phyloP scores from a whole-genome alignment of 192 early-diverging fungal species.

The Coemansia sp. region DNA sequence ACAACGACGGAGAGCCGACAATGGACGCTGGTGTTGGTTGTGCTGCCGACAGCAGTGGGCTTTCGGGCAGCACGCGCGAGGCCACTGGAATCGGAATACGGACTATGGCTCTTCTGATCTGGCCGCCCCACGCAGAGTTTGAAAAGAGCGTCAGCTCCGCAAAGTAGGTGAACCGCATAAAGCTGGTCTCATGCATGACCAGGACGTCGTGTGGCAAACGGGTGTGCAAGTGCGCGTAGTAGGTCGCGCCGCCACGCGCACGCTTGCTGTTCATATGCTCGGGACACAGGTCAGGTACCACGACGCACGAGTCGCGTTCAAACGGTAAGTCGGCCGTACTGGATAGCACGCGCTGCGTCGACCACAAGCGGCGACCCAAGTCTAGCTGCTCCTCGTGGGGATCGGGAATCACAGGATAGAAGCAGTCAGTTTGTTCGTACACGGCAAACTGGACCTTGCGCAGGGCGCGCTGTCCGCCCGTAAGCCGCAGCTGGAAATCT shows the following conservation, averaged over 20 bases:
- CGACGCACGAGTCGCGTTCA: conserved; percentile 32
- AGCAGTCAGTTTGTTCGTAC: conserved; percentile 47
- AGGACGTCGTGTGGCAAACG: conserved; percentile 12
- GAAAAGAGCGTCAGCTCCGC: conserved; percentile 20
- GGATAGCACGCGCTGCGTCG: conserved; percentile 11
- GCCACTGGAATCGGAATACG: conserved; percentile 34
- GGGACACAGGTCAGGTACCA: conserved; percentile 20
- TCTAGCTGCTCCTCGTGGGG: conserved; percentile 49
- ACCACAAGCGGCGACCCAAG: conserved; percentile 42
- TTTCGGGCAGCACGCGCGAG: conserved; percentile 22
- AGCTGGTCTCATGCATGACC: conserved; percentile 37
- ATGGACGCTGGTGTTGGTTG: background rate
- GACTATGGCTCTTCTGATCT: conserved; percentile 8
- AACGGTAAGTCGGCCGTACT: conserved; percentile 20
- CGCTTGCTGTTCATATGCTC: conserved; percentile 22
- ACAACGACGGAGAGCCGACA: background rate
- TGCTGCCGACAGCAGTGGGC: background rate
- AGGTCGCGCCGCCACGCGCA: conserved; percentile 14
- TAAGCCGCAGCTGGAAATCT: conserved; percentile 35
- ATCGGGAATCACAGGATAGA: conserved; percentile 39
- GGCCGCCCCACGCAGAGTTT: conserved; percentile 32
- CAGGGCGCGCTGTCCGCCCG: conserved; percentile 16
- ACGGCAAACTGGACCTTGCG: conserved; percentile 28
- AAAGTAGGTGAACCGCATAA: conserved; percentile 30
- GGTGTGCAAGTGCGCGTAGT: conserved; percentile 26